These are phyloP conservation scores for Plasmodium coatneyi DNA, from an alignment of 169 alveolate genomes.

Conservation along the genomic window DNA sequence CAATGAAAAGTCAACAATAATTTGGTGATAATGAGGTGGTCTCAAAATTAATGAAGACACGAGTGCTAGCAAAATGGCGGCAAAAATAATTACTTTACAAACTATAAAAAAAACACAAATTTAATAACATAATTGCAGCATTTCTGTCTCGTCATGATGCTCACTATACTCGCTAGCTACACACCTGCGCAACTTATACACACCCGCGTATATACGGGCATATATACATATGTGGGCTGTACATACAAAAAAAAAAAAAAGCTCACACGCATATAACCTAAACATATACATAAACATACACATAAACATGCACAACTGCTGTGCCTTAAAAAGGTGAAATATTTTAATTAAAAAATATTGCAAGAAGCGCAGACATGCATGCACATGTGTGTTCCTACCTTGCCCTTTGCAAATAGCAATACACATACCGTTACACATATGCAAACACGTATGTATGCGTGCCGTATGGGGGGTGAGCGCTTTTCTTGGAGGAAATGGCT, in stretches of 20 bases:
- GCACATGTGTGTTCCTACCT: background rate
- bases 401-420: background rate
- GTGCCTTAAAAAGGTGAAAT: conserved; percentile 4
- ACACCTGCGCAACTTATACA: background rate
- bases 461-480: background rate
- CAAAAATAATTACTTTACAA: conserved; percentile 2
- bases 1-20: background rate
- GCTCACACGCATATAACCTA: background rate
- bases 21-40: background rate
- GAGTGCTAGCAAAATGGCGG: background rate
- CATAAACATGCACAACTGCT: conserved; percentile 4
- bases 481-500: background rate
- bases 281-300: background rate
- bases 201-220: background rate
- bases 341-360: background rate
- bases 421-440: background rate
- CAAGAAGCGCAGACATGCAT: background rate
- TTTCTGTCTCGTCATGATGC: background rate
- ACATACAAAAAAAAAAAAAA: background rate
- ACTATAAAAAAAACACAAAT: conserved; percentile 3
- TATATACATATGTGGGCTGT: background rate
- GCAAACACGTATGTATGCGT: background rate
- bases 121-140: conserved; percentile 2
- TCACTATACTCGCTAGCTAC: conserved; percentile 3
- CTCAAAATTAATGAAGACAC: background rate